phyloP scores from a whole-genome alignment of 2,329 filamentous ascomycete species.

The Fusarium praegraminearum region DNA sequence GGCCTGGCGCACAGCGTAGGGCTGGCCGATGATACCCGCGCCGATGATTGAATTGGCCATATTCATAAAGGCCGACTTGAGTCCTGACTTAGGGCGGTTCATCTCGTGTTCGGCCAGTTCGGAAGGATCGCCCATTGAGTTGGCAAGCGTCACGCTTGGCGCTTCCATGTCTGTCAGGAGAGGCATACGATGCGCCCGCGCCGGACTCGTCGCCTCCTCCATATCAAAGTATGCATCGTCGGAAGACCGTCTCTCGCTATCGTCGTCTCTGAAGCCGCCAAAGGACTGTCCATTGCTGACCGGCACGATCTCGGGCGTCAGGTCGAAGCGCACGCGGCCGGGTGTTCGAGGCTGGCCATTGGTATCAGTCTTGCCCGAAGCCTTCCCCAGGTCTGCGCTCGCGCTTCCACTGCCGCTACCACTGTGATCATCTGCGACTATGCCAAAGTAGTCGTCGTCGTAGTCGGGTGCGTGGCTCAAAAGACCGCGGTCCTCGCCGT shows the following conservation, averaged over 20 bases:
- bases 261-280: slow-evolving; percentile 28
- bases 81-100: slow-evolving; percentile 81
- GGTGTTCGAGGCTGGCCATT: slow-evolving; percentile 59
- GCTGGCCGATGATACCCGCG: slow-evolving; percentile 82
- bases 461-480: slow-evolving; percentile 42
- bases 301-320: slow-evolving; percentile 60
- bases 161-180: slow-evolving; percentile 87
- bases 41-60: slow-evolving; percentile 99
- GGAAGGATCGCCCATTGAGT: slow-evolving; percentile 56
- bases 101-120: slow-evolving; percentile 67
- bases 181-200: slow-evolving; percentile 70
- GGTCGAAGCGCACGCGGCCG: slow-evolving; percentile 81
- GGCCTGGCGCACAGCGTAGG: slow-evolving; percentile 95
- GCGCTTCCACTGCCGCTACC: slow-evolving; percentile 25
- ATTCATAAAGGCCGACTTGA: slow-evolving; percentile 96
- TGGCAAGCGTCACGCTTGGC: slow-evolving; percentile 78
- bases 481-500: slow-evolving; percentile 52
- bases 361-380: slow-evolving; percentile 39
- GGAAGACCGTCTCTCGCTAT: slow-evolving; percentile 37
- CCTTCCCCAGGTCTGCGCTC: slow-evolving; percentile 32
- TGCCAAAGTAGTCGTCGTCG: slow-evolving; percentile 47
- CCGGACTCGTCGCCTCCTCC: slow-evolving; percentile 60
- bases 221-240: slow-evolving; percentile 62
- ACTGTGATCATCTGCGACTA: slow-evolving; percentile 37
- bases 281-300: slow-evolving; percentile 40